These are phyloP conservation scores for Kockovaella imperatae DNA, from an alignment of 768 basidiomycete species.

Conservation along the genomic window DNA sequence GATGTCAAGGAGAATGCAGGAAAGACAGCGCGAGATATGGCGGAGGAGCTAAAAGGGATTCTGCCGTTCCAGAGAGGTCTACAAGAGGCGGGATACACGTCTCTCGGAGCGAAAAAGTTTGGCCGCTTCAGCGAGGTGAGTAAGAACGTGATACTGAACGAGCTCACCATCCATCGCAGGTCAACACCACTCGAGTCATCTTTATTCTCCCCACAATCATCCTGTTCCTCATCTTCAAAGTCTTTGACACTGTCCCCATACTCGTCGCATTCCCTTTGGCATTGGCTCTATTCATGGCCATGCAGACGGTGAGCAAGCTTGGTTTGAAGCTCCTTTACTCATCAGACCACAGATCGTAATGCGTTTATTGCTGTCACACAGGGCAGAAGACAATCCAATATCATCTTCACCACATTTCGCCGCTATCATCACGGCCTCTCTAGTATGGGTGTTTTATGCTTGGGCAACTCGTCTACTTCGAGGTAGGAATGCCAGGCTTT, in stretches of 20 bases:
- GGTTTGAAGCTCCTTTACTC: background rate
- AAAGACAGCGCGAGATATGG: constrained; percentile 89
- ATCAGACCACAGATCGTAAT: constrained; percentile 7
- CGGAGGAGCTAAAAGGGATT: constrained; percentile 79
- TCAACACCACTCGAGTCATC: constrained; percentile 69
- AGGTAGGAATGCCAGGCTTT: constrained; percentile 55
- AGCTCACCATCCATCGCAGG: background rate
- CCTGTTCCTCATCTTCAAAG: constrained; percentile 75
- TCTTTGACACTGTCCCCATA: constrained; percentile 75
- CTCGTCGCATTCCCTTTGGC: constrained; percentile 79
- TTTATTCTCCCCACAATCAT: constrained; percentile 70
- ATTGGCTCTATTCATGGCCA: constrained; percentile 76
- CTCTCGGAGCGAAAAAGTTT: constrained; percentile 61
- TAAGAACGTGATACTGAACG: no score
- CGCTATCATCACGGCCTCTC: constrained; percentile 74
- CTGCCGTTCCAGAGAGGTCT: constrained; percentile 83
- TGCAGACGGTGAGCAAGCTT: constrained; percentile 70
- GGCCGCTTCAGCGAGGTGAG: constrained; percentile 65
- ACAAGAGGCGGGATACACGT: constrained; percentile 62
- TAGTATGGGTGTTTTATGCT: constrained; percentile 76
- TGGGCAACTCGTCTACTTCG: constrained; percentile 72
- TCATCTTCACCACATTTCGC: constrained; percentile 86
- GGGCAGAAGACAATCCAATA: constrained; percentile 75
- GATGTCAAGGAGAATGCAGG: constrained; percentile 71
- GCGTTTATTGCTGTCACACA: constrained; percentile 54